phyloP scores from a whole-genome alignment of 2,329 filamentous ascomycete genomes.

The Onygenales sp. region DNA sequence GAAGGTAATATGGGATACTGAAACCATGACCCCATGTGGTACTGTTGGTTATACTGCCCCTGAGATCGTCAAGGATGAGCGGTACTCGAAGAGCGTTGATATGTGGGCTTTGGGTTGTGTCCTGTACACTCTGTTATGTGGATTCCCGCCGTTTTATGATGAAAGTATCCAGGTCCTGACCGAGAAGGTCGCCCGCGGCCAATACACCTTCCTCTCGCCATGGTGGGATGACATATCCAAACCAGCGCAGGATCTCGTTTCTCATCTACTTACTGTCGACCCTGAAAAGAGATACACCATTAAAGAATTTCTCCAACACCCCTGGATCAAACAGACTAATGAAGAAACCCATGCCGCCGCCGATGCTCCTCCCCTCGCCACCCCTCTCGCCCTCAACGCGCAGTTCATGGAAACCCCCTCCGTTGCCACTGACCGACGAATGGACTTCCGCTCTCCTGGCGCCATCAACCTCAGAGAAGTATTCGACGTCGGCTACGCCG shows the following conservation, averaged over 20 bases:
- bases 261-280: conserved; percentile 86
- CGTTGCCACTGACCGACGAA: conserved; percentile 51
- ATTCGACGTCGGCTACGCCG: conserved; percentile 96
- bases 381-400: conserved; percentile 48
- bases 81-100: conserved; percentile 96
- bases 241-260: conserved; percentile 85
- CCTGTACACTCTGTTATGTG: conserved; percentile 90
- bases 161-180: conserved; percentile 95
- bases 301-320: conserved; percentile 83
- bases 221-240: conserved; percentile 99
- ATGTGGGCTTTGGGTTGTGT: conserved; percentile 99
- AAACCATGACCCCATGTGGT: conserved; percentile 98
- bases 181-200: conserved; percentile 91
- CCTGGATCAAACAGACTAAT: conserved; percentile 72
- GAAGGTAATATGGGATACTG: conserved; percentile 95
- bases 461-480: conserved; percentile 93
- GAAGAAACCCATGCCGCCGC: conserved; percentile 58
- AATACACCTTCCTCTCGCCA: conserved; percentile 94
- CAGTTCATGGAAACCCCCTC: conserved; percentile 48
- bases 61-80: conserved; percentile 97
- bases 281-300: conserved; percentile 94
- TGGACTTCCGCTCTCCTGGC: conserved; percentile 91
- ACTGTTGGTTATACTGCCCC: conserved; percentile 97
- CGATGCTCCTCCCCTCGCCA: conserved; percentile 64
- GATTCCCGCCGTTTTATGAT: conserved; percentile 97